Conservation (phyloP, 2,329 filamentous ascomycete genomes). For the Byssochlamys sp. region DNA sequence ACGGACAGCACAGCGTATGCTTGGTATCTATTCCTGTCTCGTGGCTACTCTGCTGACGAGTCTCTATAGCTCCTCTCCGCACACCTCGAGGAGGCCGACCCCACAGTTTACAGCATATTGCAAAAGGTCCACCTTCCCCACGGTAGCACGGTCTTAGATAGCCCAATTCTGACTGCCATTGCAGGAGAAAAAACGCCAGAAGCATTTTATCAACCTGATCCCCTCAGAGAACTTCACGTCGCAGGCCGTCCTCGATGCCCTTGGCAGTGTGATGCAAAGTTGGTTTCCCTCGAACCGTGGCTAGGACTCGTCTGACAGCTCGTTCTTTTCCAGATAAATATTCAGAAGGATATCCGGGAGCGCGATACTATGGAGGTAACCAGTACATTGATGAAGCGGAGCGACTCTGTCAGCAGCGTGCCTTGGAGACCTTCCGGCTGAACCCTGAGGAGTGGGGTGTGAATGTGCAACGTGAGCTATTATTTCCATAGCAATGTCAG, state of each 20-base stretch:
- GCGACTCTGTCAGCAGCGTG: constrained; percentile 78
- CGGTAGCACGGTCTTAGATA: not conserved
- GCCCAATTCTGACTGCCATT: constrained; percentile 6
- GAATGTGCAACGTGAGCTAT: constrained; percentile 70
- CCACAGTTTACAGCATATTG: constrained; percentile 76
- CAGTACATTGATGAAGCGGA: constrained; percentile 91
- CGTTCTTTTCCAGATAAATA: constrained; percentile 67
- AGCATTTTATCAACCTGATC: constrained; percentile 96
- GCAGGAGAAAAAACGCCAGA: constrained; percentile 89
- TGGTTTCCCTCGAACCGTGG: constrained; percentile 30
- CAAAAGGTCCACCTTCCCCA: constrained; percentile 56
- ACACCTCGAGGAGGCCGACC: constrained; percentile 73
- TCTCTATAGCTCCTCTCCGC: constrained; percentile 61
- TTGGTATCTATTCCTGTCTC: not conserved
- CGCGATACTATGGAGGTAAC: constrained; percentile 92
- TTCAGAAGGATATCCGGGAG: constrained; percentile 93
- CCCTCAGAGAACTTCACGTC: constrained; percentile 94
- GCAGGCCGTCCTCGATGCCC: constrained; percentile 78
- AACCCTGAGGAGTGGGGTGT: constrained; percentile 86
- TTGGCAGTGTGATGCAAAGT: constrained; percentile 94
- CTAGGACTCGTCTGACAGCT: constrained; percentile 16
- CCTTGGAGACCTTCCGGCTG: constrained; percentile 75
- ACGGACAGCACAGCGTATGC: constrained; percentile 34
- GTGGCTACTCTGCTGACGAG: constrained; percentile 4
- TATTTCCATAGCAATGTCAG: not conserved